These are phyloP conservation scores for Ichthyophthirius multifiliis DNA, from an alignment of 169 alveolate species.

Conservation along the genomic window DNA sequence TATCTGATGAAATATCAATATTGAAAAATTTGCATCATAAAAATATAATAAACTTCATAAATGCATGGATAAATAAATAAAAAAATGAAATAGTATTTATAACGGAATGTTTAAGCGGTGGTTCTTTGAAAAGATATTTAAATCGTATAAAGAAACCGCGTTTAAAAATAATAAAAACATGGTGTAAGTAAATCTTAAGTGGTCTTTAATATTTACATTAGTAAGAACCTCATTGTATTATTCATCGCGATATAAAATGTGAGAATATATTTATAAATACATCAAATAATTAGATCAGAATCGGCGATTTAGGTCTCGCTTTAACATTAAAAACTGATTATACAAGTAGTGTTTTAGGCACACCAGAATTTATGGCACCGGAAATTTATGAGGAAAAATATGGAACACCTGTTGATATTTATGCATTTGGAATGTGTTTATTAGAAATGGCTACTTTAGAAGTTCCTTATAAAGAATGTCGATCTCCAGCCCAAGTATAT, in stretches of 20 bases:
- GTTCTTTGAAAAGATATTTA: conserved; percentile 78
- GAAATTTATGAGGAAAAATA: conserved; percentile 83
- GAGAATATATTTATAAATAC: conserved; percentile 90
- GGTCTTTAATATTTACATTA: conserved; percentile 88
- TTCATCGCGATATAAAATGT: conserved; percentile 92
- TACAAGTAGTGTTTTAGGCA: conserved; percentile 75
- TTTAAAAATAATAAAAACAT: conserved; percentile 81
- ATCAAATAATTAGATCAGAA: conserved; percentile 84
- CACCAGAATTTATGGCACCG: conserved; percentile 90
- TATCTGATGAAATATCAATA: conserved; percentile 78
- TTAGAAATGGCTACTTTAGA: conserved; percentile 83
- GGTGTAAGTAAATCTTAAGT: conserved; percentile 87
- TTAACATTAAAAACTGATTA: conserved; percentile 9
- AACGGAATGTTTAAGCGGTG: conserved; percentile 91
- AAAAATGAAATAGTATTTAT: conserved; percentile 86
- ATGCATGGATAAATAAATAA: conserved; percentile 83
- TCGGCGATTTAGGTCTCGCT: conserved; percentile 88
- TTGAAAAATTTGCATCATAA: conserved; percentile 80
- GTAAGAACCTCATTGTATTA: conserved; percentile 80
- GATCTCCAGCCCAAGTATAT: conserved; percentile 62
- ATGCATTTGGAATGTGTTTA: conserved; percentile 87
- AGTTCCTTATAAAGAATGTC: conserved; percentile 81
- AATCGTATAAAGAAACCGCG: conserved; percentile 75
- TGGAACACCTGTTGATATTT: conserved; percentile 81
- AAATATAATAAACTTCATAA: conserved; percentile 81